Base-by-base conservation (phyloP, 179 eudicot species). In the Drosera spatulata region DNA sequence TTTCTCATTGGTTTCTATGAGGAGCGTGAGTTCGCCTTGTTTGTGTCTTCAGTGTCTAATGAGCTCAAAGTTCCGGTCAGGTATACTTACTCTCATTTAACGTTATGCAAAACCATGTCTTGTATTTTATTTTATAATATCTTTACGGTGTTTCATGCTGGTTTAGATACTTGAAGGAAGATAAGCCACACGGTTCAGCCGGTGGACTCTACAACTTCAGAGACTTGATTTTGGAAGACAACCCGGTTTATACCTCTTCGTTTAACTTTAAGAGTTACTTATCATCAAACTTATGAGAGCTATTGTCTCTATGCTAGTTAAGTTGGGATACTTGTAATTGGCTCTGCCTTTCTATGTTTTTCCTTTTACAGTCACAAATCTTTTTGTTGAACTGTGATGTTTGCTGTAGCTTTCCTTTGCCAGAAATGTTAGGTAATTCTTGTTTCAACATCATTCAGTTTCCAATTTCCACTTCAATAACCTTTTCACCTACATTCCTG, bases 11-110 rank as follows among this genome's bases (percentile, higher is more conserved):
- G 96, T 37, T 88, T 82, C 61, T 79, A 82, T 55, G 89, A 82
- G 63, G 96, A 88, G 71, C 67, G 80, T 14, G 96, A 91, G 60
- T 79, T 88, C 73, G 82, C 84, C 4, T 61, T 79, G 58, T 91
- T 80, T 70, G 91, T 84, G 50, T 91, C 96, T 73, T 82, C 97
- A 15, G 77, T 90, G 69, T 90, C 97, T 7, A 82, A 75, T 68
- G 97, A 90, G 75, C 85, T 90, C 52, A 80, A 68, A 76, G 85
- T 90, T 13, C 97, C 97, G 4, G 83, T 90, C 61, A 84, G 95
- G 97, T 90, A 67, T 22, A 22, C n/a, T n/a, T n/a, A n/a, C n/a
- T n/a, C n/a, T n/a, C n/a, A n/a, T 66, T n/a, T 22, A 22, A 22
- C 33, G 1, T 22, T 22, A 1, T 22, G 33, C 33, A 53, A 57